A percentile compares a stretch with the other conserved stretches of the same genome.
Evolutionary conservation across 768 basidiomycete genomes (phyloP).

Genomic region (Psilocybe cyanescens): DNA sequence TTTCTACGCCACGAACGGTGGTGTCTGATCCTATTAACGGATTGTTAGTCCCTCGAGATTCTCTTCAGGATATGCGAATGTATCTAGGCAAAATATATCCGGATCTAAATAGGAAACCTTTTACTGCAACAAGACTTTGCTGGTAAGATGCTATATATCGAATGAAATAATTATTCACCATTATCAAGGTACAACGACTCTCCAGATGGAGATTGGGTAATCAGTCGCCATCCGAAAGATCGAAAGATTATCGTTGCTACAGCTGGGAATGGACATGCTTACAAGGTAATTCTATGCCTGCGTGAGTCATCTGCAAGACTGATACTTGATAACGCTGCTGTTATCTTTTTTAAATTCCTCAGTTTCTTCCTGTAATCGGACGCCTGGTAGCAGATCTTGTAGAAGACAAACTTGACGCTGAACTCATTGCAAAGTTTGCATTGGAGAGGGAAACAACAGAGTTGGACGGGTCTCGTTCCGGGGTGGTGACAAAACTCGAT

Average conservation of each 20-base stretch:
- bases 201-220: slow-evolving; percentile 86
- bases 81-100: slow-evolving; percentile 70
- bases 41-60: slow-evolving; percentile 65
- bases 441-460: slow-evolving; percentile 47
- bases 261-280: slow-evolving; percentile 87
- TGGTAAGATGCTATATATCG: slow-evolving; percentile 59
- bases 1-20: slow-evolving; percentile 82
- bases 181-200: slow-evolving; percentile 84
- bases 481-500: slow-evolving; percentile 42
- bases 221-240: slow-evolving; percentile 68
- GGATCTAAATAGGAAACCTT: slow-evolving; percentile 72
- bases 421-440: slow-evolving; percentile 63
- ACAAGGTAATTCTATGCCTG: slow-evolving; percentile 56
- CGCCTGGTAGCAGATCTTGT: slow-evolving; percentile 74
- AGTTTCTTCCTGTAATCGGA: slow-evolving; percentile 92
- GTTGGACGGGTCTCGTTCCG: slow-evolving; percentile 37
- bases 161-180: slow-evolving; percentile 3
- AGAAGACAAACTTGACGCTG: slow-evolving; percentile 60
- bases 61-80: slow-evolving; percentile 52
- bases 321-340: not conserved
- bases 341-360: not conserved
- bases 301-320: too few species aligned
- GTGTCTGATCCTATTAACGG: slow-evolving; percentile 61
- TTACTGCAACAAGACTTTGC: slow-evolving; percentile 78
- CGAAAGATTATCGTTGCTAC: slow-evolving; percentile 78